phyloP scores from a whole-genome alignment of 78 protist species.

The Dictyostelium capitatum region DNA sequence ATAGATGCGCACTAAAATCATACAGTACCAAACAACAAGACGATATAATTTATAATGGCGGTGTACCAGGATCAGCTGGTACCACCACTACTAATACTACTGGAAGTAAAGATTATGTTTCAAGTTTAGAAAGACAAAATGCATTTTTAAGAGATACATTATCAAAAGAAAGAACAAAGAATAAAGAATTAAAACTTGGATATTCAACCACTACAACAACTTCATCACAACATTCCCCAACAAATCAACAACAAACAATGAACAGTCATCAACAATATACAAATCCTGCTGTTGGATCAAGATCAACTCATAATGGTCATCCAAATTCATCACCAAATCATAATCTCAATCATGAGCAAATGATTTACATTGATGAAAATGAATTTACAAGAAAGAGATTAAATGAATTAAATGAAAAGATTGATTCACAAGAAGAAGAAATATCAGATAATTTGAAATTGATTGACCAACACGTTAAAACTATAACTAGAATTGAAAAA shows the following conservation, averaged over 20 bases:
- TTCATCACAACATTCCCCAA: not conserved
- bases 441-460: not conserved
- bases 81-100: not conserved
- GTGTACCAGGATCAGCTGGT: not conserved
- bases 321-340: not conserved
- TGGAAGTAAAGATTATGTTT: not conserved
- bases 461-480: not conserved
- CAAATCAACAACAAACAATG: constrained; percentile 4
- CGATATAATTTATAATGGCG: not conserved
- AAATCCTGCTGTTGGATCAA: not conserved
- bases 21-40: not conserved
- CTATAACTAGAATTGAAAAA: not conserved
- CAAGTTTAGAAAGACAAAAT: not conserved
- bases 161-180: not conserved
- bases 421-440: not conserved
- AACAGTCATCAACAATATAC: not conserved
- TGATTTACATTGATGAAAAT: not conserved
- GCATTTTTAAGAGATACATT: not conserved
- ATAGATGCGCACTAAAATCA: too few relatives aligned
- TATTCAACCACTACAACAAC: constrained; percentile 1
- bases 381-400: not conserved
- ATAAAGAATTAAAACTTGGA: not conserved
- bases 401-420: not conserved
- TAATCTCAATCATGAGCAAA: not conserved
- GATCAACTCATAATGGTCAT: not conserved